Evolutionary conservation across 176 grass and related monocot species (phyloP), one percentile per base, ranked within the genome.

Genomic region (Carex parvula): DNA sequence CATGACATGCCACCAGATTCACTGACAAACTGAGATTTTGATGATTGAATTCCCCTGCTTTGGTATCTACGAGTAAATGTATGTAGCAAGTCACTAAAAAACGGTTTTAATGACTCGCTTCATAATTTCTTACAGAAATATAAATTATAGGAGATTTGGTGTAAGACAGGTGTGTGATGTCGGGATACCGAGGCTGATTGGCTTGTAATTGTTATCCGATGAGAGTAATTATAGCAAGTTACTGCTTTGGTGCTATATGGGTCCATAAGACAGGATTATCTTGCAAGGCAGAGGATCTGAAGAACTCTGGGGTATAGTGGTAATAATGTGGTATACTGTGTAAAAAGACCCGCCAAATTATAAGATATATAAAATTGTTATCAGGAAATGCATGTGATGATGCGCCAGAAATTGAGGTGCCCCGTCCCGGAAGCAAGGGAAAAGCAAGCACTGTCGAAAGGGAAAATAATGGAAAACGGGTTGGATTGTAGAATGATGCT

Each of bases 331-430:
- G 26, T 3, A 12, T 35, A 13, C 10, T 39, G 18, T 60, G 78
- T 46, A 32, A 64, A 81, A 60, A 42, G 54, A 61, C 79, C 39
- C 33, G 58, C 79, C 60, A 48, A 41, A 81, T 60, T 58, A 18
- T 29, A 57, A 7, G 11, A 79, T 58, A 10, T 71, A 42, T 46
- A 77, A 30, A 78, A 56, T 11, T 56, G 46, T 79, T 53, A 79
- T 29, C 24, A 32, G 16, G n/a, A 46, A 59, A 64, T 57, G 73
- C 73, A 78, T 26, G 26, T 56, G 48, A 56, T 14, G 14, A 32
- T 71, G 37, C 30, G 22, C 54, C 79, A 81, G 79, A 44, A 62
- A 81, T 44, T 18, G 58, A 63, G 79, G 37, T 81, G 79, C 79
- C 79, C 79, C 60, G 29, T 46, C 33, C 12, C 8, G 6, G 79